These are phyloP conservation scores for Penicillium bialowiezense DNA, from an alignment of 495 filamentous ascomycete genomes.

Conservation along the genomic window DNA sequence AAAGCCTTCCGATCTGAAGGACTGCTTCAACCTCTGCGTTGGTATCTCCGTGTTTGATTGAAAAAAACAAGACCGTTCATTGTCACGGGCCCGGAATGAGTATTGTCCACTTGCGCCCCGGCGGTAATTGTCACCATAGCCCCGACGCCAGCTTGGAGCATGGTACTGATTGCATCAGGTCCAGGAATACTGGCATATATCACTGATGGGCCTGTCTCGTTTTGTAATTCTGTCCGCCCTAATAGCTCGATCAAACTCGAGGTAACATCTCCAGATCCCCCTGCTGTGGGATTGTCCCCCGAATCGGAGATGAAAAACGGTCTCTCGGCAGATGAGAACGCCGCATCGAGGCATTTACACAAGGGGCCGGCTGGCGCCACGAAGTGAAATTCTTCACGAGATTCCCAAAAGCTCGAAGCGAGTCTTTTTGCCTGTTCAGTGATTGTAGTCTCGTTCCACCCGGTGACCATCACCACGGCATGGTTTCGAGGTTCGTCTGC, in stretches of 20 bases:
- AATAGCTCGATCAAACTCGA: conserved; percentile 50
- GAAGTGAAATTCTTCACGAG: conserved; percentile 47
- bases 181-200: conserved; percentile 59
- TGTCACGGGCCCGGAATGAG: conserved; percentile 50
- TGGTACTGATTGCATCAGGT: conserved; percentile 41
- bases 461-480: conserved; percentile 51
- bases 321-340: conserved; percentile 39
- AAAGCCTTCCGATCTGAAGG: conserved; percentile 50
- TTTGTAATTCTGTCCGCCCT: conserved; percentile 44
- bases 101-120: conserved; percentile 52
- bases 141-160: conserved; percentile 47
- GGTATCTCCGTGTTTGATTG: conserved; percentile 51
- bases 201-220: conserved; percentile 36
- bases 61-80: conserved; percentile 53
- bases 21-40: conserved; percentile 51
- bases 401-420: conserved; percentile 50
- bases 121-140: conserved; percentile 52
- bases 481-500: conserved; percentile 57
- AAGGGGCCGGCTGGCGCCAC: conserved; percentile 54
- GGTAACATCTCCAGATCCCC: conserved; percentile 55
- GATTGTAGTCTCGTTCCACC: conserved; percentile 42
- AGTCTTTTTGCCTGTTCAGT: conserved; percentile 40
- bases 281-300: conserved; percentile 57
- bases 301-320: conserved; percentile 60
- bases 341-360: conserved; percentile 46